phyloP scores from a whole-genome alignment of 2,329 filamentous ascomycete genomes.

The Bretziella fagacearum region DNA sequence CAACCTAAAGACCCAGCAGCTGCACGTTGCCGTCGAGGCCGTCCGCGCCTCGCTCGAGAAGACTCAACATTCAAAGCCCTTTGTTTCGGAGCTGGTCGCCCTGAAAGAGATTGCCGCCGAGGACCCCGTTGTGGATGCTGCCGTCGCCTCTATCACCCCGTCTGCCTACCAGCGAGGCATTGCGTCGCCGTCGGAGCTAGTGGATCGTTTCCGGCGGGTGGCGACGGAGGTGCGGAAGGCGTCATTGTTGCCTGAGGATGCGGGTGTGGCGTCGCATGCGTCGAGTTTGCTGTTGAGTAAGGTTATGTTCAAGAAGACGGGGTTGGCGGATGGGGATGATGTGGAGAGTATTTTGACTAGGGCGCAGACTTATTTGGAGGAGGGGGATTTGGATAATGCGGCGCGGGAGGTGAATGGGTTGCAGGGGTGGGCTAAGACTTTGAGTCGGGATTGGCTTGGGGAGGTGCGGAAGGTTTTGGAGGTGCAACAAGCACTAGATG shows the following conservation, averaged over 20 bases:
- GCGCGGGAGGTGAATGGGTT: conserved; percentile 90
- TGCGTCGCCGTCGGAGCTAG: conserved; percentile 64
- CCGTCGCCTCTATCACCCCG: conserved; percentile 93
- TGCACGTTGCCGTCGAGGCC: conserved; percentile 88
- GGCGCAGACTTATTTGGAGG: conserved; percentile 78
- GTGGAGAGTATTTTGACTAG: conserved; percentile 86
- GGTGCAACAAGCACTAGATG: conserved; percentile 89
- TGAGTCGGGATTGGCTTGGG: conserved; percentile 83
- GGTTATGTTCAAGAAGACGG: conserved; percentile 89
- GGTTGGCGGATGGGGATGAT: conserved; percentile 65
- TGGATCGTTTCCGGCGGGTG: conserved; percentile 91
- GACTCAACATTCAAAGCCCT: conserved; percentile 55
- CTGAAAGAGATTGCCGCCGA: conserved; percentile 80
- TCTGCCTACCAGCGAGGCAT: conserved; percentile 84
- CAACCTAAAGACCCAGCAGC: conserved; percentile 86
- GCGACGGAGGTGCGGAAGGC: conserved; percentile 88
- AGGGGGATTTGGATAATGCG: conserved; percentile 80
- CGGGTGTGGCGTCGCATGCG: conserved; percentile 85
- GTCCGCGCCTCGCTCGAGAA: conserved; percentile 71
- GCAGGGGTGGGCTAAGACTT: conserved; percentile 83
- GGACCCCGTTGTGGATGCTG: conserved; percentile 75
- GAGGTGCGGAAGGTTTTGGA: conserved; percentile 87
- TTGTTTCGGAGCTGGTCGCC: conserved; percentile 81
- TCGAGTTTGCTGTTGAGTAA: conserved; percentile 82
- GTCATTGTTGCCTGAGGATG: conserved; percentile 76